These are phyloP conservation scores for Elsinoe necatrix DNA, from an alignment of 2,329 filamentous ascomycete species.

Conservation along the genomic window DNA sequence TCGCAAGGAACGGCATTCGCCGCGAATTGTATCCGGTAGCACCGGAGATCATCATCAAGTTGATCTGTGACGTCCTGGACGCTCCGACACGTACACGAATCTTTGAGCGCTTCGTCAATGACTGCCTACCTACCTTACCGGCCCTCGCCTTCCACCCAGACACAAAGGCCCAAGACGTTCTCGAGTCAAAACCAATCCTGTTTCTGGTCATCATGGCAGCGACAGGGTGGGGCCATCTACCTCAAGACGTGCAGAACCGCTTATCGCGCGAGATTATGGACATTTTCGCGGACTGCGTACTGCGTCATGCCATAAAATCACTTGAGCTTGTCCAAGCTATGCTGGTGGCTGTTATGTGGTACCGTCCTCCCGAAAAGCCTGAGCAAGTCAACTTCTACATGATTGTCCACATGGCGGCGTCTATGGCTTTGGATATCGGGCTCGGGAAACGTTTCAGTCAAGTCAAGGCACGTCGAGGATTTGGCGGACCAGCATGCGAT, in stretches of 20 bases:
- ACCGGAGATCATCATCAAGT: conserved; percentile 20
- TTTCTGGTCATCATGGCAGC: conserved; percentile 51
- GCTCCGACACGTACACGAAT: conserved; percentile 45
- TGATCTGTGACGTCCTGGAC: conserved; percentile 23
- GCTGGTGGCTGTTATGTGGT: conserved; percentile 71
- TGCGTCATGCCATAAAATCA: conserved; percentile 69
- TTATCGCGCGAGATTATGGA: conserved; percentile 64
- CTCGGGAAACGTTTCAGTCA: conserved; percentile 52
- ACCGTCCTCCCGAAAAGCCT: conserved; percentile 71
- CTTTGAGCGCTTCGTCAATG: conserved; percentile 48
- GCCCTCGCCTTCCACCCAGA: conserved; percentile 49
- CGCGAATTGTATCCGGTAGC: conserved; percentile 20
- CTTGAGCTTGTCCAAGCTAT: conserved; percentile 76
- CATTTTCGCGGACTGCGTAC: conserved; percentile 63
- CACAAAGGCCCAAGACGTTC: conserved; percentile 46
- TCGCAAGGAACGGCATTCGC: conserved; percentile 3
- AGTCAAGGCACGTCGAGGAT: conserved; percentile 28
- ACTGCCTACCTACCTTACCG: conserved; percentile 49
- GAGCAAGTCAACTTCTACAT: conserved; percentile 89
- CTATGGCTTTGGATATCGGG: conserved; percentile 78
- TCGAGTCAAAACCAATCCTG: conserved; percentile 50
- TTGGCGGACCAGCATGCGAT: conserved; percentile 29
- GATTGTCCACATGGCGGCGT: conserved; percentile 68
- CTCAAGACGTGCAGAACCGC: conserved; percentile 49
- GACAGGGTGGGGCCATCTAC: conserved; percentile 43